Percentiles rank a stretch among this genome's conserved stretches.
Evolutionary conservation across 805 yeast genomes (phyloP).

Genomic region (Komagataella pseudopastoris): DNA sequence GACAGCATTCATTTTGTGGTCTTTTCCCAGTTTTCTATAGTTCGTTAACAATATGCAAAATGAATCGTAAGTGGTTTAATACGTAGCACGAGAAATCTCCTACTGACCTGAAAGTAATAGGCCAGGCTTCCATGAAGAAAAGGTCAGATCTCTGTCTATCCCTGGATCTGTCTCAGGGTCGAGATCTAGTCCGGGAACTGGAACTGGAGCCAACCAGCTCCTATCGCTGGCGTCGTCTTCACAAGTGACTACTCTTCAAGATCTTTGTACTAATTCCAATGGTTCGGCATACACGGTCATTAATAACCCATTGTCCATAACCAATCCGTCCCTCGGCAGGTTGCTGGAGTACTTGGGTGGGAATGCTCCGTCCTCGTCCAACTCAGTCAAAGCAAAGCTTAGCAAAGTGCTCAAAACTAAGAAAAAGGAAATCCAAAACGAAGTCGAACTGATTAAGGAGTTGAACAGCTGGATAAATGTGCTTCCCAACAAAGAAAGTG

Average conservation of each 20-base stretch:
- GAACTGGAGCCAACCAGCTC: not conserved
- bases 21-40: not conserved
- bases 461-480: conserved; percentile 26
- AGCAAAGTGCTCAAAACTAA: conserved; percentile 24
- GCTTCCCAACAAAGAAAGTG: conserved; percentile 25
- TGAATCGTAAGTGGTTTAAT: not conserved
- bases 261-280: not conserved
- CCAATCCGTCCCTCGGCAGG: not conserved
- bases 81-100: not conserved
- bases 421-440: conserved; percentile 20
- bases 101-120: not conserved
- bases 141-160: not conserved
- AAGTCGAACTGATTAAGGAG: conserved; percentile 25
- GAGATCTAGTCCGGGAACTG: not conserved
- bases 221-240: not conserved
- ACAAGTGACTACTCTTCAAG: not conserved
- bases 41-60: not conserved
- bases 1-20: not conserved
- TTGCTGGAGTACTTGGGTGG: conserved; percentile 1
- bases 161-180: not conserved
- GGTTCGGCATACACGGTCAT: not conserved
- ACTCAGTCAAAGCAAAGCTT: conserved; percentile 19
- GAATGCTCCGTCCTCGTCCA: conserved; percentile 10
- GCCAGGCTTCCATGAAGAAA: not conserved
- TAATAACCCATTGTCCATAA: not conserved